Conservation (phyloP, 2,329 filamentous ascomycete genomes). For the Elsinoe ampelina region DNA sequence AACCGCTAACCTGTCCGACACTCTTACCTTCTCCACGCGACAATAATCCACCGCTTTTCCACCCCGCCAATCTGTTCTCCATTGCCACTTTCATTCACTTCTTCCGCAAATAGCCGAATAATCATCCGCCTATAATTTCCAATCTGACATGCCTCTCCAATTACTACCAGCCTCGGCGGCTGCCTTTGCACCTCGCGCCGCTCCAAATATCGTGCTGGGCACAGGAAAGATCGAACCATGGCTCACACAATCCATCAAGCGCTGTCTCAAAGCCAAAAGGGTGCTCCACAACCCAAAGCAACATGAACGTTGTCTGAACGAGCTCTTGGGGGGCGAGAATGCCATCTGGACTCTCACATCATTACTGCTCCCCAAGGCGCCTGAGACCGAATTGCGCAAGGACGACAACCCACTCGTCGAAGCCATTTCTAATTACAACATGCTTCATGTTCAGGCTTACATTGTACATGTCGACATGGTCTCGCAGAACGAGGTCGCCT, state of each 20-base stretch:
- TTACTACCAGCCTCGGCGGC: slow-evolving; percentile 90
- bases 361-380: slow-evolving; percentile 82
- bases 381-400: slow-evolving; percentile 72
- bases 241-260: slow-evolving; percentile 93
- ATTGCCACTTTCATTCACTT: slow-evolving; percentile 29
- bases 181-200: slow-evolving; percentile 87
- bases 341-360: slow-evolving; percentile 94
- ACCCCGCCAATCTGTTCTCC: slow-evolving; percentile 34
- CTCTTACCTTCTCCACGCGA: background rate
- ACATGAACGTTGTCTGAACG: slow-evolving; percentile 89
- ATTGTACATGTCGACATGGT: slow-evolving; percentile 99
- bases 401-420: slow-evolving; percentile 73
- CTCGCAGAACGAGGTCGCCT: slow-evolving; percentile 90
- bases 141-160: slow-evolving; percentile 70
- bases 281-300: slow-evolving; percentile 94
- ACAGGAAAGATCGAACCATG: slow-evolving; percentile 81
- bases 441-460: slow-evolving; percentile 91
- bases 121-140: slow-evolving; percentile 26
- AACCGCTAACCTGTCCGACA: background rate
- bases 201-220: slow-evolving; percentile 87
- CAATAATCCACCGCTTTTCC: slow-evolving; percentile 14
- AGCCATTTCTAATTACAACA: slow-evolving; percentile 83
- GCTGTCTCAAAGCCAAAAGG: slow-evolving; percentile 92
- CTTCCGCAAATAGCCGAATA: slow-evolving; percentile 13
- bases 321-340: slow-evolving; percentile 78